These are phyloP conservation scores for Hamigera avellanea DNA, from an alignment of 495 filamentous ascomycete species.

Conservation along the genomic window DNA sequence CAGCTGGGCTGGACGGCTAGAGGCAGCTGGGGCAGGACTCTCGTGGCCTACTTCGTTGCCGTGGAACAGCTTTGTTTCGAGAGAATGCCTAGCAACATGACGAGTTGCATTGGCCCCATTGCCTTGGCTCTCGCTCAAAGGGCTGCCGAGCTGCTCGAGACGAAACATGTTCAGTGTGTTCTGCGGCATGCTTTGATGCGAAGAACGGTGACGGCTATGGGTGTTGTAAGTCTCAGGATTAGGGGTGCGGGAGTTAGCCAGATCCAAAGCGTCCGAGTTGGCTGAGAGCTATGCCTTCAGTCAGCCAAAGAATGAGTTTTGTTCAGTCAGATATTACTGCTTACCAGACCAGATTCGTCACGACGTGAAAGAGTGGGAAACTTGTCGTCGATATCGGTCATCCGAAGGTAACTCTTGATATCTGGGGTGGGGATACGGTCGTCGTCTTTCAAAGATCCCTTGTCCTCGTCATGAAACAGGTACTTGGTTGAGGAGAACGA, in stretches of 20 bases:
- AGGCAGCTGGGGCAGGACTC: constrained; percentile 11
- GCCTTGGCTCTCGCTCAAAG: constrained; percentile 10
- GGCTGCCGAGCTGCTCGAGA: constrained; percentile 18
- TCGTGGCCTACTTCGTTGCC: constrained; percentile 18
- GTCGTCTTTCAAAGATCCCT: constrained; percentile 33
- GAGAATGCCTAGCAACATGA: constrained; percentile 36
- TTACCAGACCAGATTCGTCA: constrained; percentile 58
- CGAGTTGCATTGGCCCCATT: constrained; percentile 12
- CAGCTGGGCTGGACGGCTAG: constrained; percentile 30
- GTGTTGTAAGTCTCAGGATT: constrained; percentile 52
- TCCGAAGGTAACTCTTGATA: constrained; percentile 55
- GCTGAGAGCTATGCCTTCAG: constrained; percentile 53
- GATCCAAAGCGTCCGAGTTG: constrained; percentile 69
- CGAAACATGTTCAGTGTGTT: constrained; percentile 36
- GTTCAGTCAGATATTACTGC: constrained; percentile 14
- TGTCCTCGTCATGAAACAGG: constrained; percentile 69
- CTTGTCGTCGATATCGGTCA: constrained; percentile 66
- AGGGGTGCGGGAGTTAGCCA: constrained; percentile 61
- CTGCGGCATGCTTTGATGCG: constrained; percentile 71
- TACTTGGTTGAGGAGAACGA: constrained; percentile 70
- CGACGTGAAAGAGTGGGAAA: constrained; percentile 74
- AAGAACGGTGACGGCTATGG: constrained; percentile 61
- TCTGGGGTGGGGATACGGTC: constrained; percentile 46
- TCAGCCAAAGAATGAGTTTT: constrained; percentile 6
- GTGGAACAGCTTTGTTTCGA: constrained; percentile 41